Conservation (phyloP, 768 basidiomycete genomes). For the Boletus reticuloceps region DNA sequence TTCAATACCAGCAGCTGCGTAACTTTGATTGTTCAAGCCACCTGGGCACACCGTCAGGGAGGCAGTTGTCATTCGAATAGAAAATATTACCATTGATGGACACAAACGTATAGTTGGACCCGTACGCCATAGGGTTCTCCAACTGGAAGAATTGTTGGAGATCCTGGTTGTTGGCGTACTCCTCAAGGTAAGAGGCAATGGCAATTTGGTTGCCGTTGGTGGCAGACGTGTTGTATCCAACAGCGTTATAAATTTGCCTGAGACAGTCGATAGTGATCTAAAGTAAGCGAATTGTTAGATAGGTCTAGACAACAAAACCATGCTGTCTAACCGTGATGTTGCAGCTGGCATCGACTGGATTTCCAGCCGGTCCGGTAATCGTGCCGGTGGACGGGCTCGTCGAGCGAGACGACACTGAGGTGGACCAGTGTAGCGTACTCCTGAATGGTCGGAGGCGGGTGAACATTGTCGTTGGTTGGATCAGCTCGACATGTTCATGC, state of each 20-base stretch:
- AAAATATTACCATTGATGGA: conserved; percentile 49
- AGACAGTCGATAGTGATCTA: conserved; percentile 53
- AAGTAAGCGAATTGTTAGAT: not conserved
- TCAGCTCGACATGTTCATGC: conserved; percentile 58
- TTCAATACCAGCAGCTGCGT: conserved; percentile 53
- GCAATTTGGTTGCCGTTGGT: conserved; percentile 48
- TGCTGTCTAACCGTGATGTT: conserved; percentile 30
- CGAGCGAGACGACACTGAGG: conserved; percentile 1
- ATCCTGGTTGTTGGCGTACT: conserved; percentile 55
- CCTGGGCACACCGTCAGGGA: conserved; percentile 36
- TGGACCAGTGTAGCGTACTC: conserved; percentile 38
- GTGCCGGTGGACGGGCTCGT: conserved; percentile 1
- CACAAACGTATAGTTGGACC: conserved; percentile 50
- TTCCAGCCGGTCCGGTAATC: conserved; percentile 33
- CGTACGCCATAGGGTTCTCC: conserved; percentile 46
- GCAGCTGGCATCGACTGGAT: conserved; percentile 46
- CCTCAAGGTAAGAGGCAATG: conserved; percentile 51
- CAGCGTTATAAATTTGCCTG: conserved; percentile 53
- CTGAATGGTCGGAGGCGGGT: conserved; percentile 43
- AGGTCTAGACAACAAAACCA: not conserved
- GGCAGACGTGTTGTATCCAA: conserved; percentile 42
- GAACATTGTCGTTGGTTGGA: conserved; percentile 75
- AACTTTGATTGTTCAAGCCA: conserved; percentile 57
- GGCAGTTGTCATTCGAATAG: not conserved
- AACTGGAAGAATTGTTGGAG: conserved; percentile 49